These are phyloP conservation scores for Coemansia sp. DNA, from an alignment of 192 early-diverging fungal genomes.

Conservation along the genomic window DNA sequence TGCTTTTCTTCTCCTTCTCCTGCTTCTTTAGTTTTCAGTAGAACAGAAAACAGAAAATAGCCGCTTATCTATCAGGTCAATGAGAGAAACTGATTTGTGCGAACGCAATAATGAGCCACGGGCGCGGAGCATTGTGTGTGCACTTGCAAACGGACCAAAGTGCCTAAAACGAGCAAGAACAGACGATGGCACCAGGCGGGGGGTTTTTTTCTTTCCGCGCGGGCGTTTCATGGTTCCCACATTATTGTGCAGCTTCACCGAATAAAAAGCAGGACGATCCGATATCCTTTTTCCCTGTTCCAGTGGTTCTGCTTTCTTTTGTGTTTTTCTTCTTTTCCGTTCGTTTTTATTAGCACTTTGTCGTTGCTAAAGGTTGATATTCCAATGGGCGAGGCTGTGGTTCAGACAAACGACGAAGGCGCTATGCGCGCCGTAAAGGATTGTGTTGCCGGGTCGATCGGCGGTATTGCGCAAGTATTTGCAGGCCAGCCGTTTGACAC, in stretches of 20 bases:
- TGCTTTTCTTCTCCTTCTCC: not conserved
- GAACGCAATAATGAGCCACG: not conserved
- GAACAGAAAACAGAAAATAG: not conserved
- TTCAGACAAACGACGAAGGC: slow-evolving; percentile 20
- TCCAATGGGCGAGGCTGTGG: not conserved
- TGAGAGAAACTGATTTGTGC: not conserved
- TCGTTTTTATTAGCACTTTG: not conserved
- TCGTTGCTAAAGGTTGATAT: not conserved
- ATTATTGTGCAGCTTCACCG: not conserved
- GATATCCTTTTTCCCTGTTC: not conserved
- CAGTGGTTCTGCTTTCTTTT: no score
- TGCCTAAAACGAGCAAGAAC: not conserved
- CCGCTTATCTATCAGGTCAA: not conserved
- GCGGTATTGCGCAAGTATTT: slow-evolving; percentile 78
- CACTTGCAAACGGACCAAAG: not conserved
- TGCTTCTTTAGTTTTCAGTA: not conserved
- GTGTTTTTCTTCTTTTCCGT: not conserved
- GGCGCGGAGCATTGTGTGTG: not conserved
- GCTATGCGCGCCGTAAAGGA: slow-evolving; percentile 71
- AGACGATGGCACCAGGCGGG: no score
- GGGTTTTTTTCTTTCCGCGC: slow-evolving; percentile 1
- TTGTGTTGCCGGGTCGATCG: slow-evolving; percentile 72
- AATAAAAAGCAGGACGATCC: no score
- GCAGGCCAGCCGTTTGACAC: slow-evolving; percentile 83
- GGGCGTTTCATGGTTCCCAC: slow-evolving; percentile 7